Evolutionary conservation across 257 asterid genomes (phyloP).

Genomic region (Linaria vulgaris): DNA sequence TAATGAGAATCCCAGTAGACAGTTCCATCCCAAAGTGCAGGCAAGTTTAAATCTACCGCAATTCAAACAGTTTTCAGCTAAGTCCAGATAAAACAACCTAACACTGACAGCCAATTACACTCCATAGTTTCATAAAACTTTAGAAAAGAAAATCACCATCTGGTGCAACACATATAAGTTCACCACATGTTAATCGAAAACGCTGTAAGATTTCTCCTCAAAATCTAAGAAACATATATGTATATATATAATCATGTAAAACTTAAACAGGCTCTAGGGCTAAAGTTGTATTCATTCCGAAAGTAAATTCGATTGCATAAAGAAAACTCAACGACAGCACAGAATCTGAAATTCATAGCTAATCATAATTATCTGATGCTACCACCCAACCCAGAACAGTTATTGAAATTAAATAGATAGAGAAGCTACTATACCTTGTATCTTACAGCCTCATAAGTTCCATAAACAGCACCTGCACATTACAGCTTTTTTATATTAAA

Average conservation of each 20-base stretch:
- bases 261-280: background rate
- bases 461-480: conserved; percentile 42
- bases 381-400: background rate
- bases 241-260: conserved; percentile 1
- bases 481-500: background rate
- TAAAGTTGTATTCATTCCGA: background rate
- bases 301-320: background rate
- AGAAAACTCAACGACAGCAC: background rate
- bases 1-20: background rate
- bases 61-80: too few species aligned
- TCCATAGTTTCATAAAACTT: too few species aligned
- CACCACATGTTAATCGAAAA: background rate
- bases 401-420: background rate
- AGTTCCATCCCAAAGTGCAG: background rate
- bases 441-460: conserved; percentile 42
- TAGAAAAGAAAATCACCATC: too few species aligned
- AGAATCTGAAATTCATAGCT: background rate
- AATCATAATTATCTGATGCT: background rate
- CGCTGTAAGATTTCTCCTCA: background rate
- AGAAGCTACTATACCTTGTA: conserved; percentile 30
- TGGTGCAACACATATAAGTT: too few species aligned
- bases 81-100: too few species aligned
- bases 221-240: conserved; percentile 8
- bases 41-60: too few species aligned
- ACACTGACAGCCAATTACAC: too few species aligned